phyloP scores from a whole-genome alignment of 805 yeast genomes.

The Henningerozyma blattae region DNA sequence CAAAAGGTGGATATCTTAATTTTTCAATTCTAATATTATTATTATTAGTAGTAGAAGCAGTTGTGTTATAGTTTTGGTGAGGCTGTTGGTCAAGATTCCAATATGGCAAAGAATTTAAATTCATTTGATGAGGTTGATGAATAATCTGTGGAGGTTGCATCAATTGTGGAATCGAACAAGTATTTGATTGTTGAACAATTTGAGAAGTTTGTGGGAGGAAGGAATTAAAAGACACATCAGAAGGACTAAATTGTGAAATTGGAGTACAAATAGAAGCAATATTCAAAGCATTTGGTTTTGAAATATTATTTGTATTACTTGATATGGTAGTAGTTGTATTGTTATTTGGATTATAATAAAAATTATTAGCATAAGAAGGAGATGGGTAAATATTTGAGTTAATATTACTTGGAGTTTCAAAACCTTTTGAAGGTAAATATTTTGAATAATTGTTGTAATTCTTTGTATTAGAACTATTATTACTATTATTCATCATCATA shows the following conservation, averaged over 20 bases:
- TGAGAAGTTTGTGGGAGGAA: no score
- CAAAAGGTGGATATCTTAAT: neutral
- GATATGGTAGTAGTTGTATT: neutral
- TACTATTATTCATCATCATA: neutral
- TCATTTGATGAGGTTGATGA: neutral
- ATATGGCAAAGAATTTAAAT: neutral
- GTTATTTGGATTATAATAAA: neutral
- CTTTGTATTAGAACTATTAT: no score
- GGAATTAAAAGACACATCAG: neutral
- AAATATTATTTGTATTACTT: neutral
- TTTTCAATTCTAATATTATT: slow-evolving; percentile 1
- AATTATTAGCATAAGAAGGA: slow-evolving; percentile 1
- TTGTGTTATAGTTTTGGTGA: neutral
- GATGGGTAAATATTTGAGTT: slow-evolving; percentile 7
- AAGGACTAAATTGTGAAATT: neutral
- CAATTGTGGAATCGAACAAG: neutral
- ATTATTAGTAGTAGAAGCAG: neutral
- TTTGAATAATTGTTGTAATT: no score
- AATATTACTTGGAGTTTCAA: slow-evolving; percentile 1
- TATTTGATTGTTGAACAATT: neutral
- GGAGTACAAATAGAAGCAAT: neutral
- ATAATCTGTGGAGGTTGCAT: neutral
- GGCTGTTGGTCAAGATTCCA: neutral
- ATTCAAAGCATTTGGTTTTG: no score
- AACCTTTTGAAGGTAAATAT: neutral